Evolutionary conservation across 345 rosid species (phyloP).

Genomic region (Carallia pectinifolia): DNA sequence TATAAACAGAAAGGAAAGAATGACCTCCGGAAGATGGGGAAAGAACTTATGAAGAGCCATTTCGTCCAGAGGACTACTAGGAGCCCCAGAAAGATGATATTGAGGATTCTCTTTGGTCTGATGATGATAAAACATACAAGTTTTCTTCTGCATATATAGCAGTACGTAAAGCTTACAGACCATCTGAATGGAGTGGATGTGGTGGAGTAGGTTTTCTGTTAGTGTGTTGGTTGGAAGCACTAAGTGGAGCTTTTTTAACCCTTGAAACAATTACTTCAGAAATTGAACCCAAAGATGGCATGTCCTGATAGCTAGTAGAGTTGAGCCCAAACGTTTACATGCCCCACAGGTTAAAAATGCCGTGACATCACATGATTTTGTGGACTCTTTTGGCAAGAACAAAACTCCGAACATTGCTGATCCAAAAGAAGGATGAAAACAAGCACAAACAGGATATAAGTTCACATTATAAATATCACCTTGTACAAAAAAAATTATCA

Average conservation of each 20-base stretch:
- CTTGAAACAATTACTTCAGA: not conserved
- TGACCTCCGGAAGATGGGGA: not conserved
- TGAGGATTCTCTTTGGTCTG: not conserved
- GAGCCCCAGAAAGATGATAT: too few species aligned
- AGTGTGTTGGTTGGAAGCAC: not conserved
- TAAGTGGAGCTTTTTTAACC: too few species aligned
- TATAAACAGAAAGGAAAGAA: conserved; percentile 26
- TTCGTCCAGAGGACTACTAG: not conserved
- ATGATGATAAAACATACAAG: not conserved
- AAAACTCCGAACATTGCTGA: too few species aligned
- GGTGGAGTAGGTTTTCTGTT: not conserved
- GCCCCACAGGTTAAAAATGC: not conserved
- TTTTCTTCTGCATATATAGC: not conserved
- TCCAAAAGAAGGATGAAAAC: too few species aligned
- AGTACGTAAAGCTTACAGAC: not conserved
- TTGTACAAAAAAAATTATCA: too few species aligned
- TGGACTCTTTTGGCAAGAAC: too few species aligned
- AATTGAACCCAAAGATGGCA: not conserved
- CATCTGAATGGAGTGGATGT: not conserved
- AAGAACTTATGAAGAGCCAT: not conserved
- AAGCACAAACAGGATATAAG: too few species aligned
- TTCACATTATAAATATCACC: too few species aligned
- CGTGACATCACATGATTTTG: too few species aligned
- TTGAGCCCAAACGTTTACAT: not conserved
- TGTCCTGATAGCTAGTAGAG: not conserved